Evolutionary conservation across 148 eudicot species (phyloP), one percentile per base, ranked within the genome.

Genomic region (Diospyros kaki): DNA sequence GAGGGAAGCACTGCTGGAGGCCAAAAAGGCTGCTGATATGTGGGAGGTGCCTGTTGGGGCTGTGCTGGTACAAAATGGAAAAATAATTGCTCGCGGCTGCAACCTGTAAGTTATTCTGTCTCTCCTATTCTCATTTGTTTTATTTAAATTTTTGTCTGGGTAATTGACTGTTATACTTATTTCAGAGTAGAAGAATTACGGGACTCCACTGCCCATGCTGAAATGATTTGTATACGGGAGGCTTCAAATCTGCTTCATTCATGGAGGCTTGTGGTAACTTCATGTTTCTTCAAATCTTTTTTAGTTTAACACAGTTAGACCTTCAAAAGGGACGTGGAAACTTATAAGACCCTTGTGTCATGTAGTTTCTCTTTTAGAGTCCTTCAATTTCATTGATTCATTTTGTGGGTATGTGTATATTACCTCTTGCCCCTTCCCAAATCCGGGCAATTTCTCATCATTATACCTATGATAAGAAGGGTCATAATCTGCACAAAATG

Each of bases 11-110:
- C 82, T 92, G 52, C 68, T 82, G 78, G 98, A 94, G 86, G 97
- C 98, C 45, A 82, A 77, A 58, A 92, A 85, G 77, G 98, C 98
- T 85, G 93, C 91, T 77, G 98, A 92, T 84, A 74, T 74, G 51
- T 94, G 98, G 98, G 98, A 94, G 85, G 98, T 94, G 62, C 98
- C 98, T 68, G 92, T 94, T 75, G 98, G 98, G 66, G 98, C 98
- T 72, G 90, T 92, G 58, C 82, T 94, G 80, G 97, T 92, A 79
- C 97, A 89, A 44, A 80, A 85, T 74, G 97, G 96, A 58, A 90
- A 89, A 69, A 82, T 94, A 68, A 88, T 94, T 82, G 97, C 97
- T 83, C 96, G 98, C 55, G 98, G 97, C 6, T 89, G 76, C 83
- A 94, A 94, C 78, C 77, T 92, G 98, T 94, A 82, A 86, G 97